Evolutionary conservation across 2,329 filamentous ascomycete species (phyloP).

Genomic region (Ceratocystis variospora): DNA sequence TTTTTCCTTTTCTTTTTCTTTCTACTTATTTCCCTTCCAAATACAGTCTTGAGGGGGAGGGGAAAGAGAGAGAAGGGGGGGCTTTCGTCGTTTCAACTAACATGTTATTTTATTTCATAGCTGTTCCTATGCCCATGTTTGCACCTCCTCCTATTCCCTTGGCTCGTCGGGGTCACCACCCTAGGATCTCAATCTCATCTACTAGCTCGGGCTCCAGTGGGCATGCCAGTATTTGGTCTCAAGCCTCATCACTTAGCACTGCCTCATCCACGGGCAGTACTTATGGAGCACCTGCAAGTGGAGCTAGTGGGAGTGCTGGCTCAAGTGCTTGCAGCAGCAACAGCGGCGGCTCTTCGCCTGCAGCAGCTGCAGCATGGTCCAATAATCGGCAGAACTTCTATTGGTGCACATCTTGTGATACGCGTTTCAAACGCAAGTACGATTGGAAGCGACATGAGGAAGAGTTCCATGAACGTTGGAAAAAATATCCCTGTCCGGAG

Average conservation of each 20-base stretch:
- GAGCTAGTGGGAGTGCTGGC: not conserved
- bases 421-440: constrained; percentile 53
- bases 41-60: not conserved
- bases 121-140: constrained; percentile 24
- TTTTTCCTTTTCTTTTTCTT: no score
- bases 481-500: constrained; percentile 53
- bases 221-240: constrained; percentile 36
- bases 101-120: constrained; percentile 18
- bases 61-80: no score
- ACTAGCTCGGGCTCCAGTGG: constrained; percentile 38
- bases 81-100: constrained; percentile 19
- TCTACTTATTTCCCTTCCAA: not conserved
- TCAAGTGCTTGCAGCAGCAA: not conserved
- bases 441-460: constrained; percentile 59
- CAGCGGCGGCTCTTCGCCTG: not conserved
- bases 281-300: constrained; percentile 6
- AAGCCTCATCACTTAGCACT: constrained; percentile 24
- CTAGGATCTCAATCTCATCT: constrained; percentile 36
- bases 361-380: constrained; percentile 19
- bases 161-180: constrained; percentile 27
- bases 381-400: constrained; percentile 33
- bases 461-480: constrained; percentile 54
- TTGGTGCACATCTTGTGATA: constrained; percentile 47
- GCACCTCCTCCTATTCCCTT: constrained; percentile 27
- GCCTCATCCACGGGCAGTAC: constrained; percentile 14